Evolutionary conservation across 2,329 filamentous ascomycete genomes (phyloP).

Genomic region (Cryphonectria radicalis): DNA sequence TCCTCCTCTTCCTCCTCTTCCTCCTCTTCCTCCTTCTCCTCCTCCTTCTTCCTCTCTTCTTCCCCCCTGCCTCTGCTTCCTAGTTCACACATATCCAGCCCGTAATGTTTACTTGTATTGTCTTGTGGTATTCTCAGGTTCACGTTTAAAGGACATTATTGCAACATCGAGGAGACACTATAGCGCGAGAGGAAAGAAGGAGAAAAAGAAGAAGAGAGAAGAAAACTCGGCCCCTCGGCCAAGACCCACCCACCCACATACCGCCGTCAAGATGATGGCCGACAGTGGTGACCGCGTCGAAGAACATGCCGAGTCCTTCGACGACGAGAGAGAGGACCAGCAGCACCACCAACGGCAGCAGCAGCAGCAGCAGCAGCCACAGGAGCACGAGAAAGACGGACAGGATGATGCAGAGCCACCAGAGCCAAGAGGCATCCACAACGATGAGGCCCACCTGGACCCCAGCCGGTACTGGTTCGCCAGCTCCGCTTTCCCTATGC

Average conservation of each 20-base stretch:
- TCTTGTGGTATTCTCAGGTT: background rate
- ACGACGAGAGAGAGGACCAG: constrained; percentile 6
- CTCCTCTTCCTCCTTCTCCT: background rate
- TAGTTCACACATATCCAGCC: background rate
- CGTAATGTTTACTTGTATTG: background rate
- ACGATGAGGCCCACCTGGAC: constrained; percentile 48
- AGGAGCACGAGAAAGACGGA: constrained; percentile 35
- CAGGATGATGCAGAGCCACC: constrained; percentile 32
- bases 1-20: too few species aligned
- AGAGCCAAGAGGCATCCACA: constrained; percentile 38
- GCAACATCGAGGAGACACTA: background rate
- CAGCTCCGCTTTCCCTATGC: constrained; percentile 71
- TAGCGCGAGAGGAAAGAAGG: background rate
- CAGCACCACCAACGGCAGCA: constrained; percentile 22
- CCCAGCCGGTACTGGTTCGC: constrained; percentile 68
- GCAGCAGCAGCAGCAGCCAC: constrained; percentile 25
- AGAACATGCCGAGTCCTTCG: constrained; percentile 31
- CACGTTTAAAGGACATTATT: background rate
- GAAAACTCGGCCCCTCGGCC: too few species aligned
- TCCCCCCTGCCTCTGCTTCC: background rate
- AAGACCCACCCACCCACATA: background rate
- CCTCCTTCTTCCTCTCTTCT: background rate
- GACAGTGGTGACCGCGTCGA: constrained; percentile 36
- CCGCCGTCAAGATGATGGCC: constrained; percentile 36
- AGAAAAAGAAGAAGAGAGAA: background rate